Evolutionary conservation across 352 stramenopile genomes (phyloP), one percentile per base, ranked within the genome.

Genomic region (Globisporangium viniferum): DNA sequence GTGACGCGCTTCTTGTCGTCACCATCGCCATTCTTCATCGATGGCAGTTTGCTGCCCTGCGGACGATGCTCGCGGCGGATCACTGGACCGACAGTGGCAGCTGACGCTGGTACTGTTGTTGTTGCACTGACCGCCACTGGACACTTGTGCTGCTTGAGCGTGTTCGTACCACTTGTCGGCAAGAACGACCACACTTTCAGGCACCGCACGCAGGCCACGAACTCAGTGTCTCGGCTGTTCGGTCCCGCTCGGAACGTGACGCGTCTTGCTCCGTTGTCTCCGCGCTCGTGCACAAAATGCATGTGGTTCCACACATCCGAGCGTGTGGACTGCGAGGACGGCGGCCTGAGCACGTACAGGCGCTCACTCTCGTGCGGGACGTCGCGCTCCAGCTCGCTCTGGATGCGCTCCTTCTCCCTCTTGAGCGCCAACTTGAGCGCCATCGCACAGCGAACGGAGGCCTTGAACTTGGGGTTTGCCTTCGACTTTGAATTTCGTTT

Each of bases 111-210:
- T 7, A 24, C 14, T 33, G 12, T 1, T 35, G 31, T n/a, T 22
- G 27, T 6, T 3, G 15, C 5, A 36, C 14, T 29, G 10, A 18
- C 29, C 20, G 33, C 6, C 15, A 15, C 27, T 27, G 54, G 54
- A 39, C 54, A 59, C 29, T 59, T 59, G 54, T 59, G 54, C 27
- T 59, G 54, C 54, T 59, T 59, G 6, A 59, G 54, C 29, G 54
- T 59, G 27, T 59, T 59, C 27, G 54, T 59, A 5, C 54, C 54
- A 5, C 27, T 59, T n/a, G 54, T 59, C 6, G 54, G 27, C 14
- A 35, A 27, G 54, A 41, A 35, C 15, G 54, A 33, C 54, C 54
- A 59, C 1, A 59, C 54, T 33, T 33, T 59, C 29, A 41, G 20
- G 54, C 54, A 59, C 14, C 29, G 54, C 54, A 59, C 54, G 54